phyloP scores from a whole-genome alignment of 352 stramenopile genomes.

The Globisporangium spinosum region DNA sequence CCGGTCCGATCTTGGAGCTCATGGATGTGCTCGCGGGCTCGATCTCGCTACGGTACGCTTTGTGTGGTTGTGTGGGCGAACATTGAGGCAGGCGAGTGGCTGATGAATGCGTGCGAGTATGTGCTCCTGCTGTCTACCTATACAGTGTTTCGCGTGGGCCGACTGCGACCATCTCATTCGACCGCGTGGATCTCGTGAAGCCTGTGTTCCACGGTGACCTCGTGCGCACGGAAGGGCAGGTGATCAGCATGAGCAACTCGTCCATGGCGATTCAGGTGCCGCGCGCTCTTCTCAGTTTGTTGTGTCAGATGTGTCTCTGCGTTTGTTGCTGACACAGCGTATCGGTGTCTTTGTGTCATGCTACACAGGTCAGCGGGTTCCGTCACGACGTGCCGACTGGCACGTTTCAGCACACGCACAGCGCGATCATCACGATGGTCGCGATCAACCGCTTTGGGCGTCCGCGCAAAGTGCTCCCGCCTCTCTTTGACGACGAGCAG shows the following conservation, averaged over 20 bases:
- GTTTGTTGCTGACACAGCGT: not conserved
- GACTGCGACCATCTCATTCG: conserved; percentile 51
- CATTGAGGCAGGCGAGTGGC: not conserved
- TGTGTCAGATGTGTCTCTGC: not conserved
- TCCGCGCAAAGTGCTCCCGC: conserved; percentile 34
- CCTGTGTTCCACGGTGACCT: conserved; percentile 54
- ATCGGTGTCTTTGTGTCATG: not conserved
- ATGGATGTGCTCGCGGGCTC: conserved; percentile 52
- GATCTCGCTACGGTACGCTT: conserved; percentile 31
- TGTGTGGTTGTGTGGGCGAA: not conserved
- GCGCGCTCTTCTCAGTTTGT: not conserved
- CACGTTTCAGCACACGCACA: conserved; percentile 50
- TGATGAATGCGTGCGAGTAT: not conserved
- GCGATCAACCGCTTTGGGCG: conserved; percentile 50
- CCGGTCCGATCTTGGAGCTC: conserved; percentile 45
- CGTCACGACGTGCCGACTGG: conserved; percentile 37
- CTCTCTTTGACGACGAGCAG: conserved; percentile 38
- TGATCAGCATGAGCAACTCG: conserved; percentile 46
- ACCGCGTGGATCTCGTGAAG: conserved; percentile 51
- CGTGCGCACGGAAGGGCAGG: conserved; percentile 46
- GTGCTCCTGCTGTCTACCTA: not conserved
- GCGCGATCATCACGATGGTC: conserved; percentile 61
- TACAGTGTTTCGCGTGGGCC: conserved; percentile 30
- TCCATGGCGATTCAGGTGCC: conserved; percentile 31
- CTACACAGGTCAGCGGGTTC: conserved; percentile 38